Conservation (phyloP, 2,329 filamentous ascomycete species). For the Botrytis cinerea region DNA sequence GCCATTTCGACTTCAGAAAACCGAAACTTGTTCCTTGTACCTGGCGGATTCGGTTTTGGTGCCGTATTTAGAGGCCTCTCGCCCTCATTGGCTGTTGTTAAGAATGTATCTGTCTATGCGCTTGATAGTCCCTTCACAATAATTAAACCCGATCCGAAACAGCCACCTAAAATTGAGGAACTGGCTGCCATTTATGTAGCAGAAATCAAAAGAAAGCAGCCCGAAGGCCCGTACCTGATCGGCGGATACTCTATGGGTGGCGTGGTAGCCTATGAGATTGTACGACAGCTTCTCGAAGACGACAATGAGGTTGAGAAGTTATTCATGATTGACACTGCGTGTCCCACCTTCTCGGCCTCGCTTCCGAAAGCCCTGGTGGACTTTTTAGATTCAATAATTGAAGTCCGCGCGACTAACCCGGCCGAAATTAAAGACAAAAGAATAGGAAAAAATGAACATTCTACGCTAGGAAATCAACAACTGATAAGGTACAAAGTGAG, state of each 20-base stretch:
- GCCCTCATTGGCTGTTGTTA: neutral
- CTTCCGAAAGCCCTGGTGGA: slow-evolving; percentile 53
- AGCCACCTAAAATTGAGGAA: slow-evolving; percentile 62
- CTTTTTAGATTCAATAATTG: slow-evolving; percentile 70
- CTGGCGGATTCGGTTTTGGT: neutral
- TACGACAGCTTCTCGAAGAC: slow-evolving; percentile 58
- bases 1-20: neutral
- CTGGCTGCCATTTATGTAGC: slow-evolving; percentile 64
- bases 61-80: neutral
- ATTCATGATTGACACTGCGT: slow-evolving; percentile 66
- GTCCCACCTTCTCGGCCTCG: slow-evolving; percentile 66
- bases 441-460: slow-evolving; percentile 72
- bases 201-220: slow-evolving; percentile 71
- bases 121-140: slow-evolving; percentile 73
- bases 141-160: slow-evolving; percentile 59
- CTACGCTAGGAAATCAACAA: slow-evolving; percentile 50
- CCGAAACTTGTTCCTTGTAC: neutral
- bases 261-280: slow-evolving; percentile 68
- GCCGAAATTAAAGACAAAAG: slow-evolving; percentile 46
- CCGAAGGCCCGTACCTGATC: slow-evolving; percentile 65
- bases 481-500: slow-evolving; percentile 65
- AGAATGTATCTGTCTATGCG: slow-evolving; percentile 54
- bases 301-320: slow-evolving; percentile 60
- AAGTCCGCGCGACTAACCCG: slow-evolving; percentile 56
- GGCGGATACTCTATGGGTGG: slow-evolving; percentile 76